Conservation (phyloP, 2,329 filamentous ascomycete species). For the Fusarium paranaense region DNA sequence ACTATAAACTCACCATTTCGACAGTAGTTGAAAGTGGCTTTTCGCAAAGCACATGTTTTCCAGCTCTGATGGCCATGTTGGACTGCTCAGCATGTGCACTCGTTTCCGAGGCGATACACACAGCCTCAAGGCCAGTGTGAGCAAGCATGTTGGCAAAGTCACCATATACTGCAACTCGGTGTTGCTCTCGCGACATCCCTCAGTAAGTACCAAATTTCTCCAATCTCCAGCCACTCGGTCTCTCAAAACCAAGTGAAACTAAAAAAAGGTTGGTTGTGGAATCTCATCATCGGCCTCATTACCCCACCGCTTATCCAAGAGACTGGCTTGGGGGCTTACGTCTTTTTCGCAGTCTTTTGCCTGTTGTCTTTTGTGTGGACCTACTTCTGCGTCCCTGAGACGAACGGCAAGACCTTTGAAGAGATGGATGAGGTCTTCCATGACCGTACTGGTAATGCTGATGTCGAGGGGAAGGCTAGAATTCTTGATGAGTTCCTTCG, state of each 20-base stretch:
- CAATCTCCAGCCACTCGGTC: too few species aligned
- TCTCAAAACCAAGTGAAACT: too few species aligned
- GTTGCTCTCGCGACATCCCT: conserved; percentile 64
- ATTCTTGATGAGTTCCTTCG: not conserved
- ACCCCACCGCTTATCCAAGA: conserved; percentile 63
- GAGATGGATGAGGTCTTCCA: conserved; percentile 61
- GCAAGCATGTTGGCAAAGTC: conserved; percentile 60
- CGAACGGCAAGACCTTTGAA: conserved; percentile 64
- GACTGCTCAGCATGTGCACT: conserved; percentile 69
- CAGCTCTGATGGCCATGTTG: conserved; percentile 64
- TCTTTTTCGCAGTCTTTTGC: conserved; percentile 70
- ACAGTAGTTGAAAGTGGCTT: conserved; percentile 58
- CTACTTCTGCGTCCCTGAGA: conserved; percentile 67
- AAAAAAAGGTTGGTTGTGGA: conserved; percentile 68
- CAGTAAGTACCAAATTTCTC: conserved; percentile 62
- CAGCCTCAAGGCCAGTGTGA: conserved; percentile 52
- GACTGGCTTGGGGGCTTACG: conserved; percentile 62
- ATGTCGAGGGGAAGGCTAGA: conserved; percentile 16
- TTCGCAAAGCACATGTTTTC: conserved; percentile 69
- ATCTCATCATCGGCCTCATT: conserved; percentile 64
- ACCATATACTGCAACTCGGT: conserved; percentile 61
- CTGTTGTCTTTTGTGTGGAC: conserved; percentile 66
- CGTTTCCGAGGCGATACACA: conserved; percentile 56
- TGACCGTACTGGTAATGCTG: conserved; percentile 38
- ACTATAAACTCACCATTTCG: not conserved